Evolutionary conservation across 2,329 filamentous ascomycete species (phyloP).

Genomic region (Pseudogymnoascus sp.): DNA sequence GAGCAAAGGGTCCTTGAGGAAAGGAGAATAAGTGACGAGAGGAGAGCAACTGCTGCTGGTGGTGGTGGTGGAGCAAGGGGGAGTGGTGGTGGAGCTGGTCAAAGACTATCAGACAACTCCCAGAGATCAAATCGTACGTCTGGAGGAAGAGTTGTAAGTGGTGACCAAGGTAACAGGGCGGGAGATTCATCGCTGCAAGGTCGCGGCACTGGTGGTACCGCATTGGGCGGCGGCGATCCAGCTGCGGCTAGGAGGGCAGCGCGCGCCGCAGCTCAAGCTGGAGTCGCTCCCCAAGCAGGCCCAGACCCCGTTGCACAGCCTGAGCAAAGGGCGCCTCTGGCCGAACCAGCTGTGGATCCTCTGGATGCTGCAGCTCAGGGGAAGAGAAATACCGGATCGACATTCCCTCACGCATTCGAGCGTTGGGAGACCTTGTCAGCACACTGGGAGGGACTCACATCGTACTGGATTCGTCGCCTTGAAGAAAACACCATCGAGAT

Average conservation of each 20-base stretch:
- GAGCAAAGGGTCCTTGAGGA: constrained; percentile 50
- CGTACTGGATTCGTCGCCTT: constrained; percentile 91
- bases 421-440: constrained; percentile 95
- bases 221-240: constrained; percentile 23
- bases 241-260: constrained; percentile 1
- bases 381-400: constrained; percentile 18
- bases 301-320: not conserved
- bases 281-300: not conserved
- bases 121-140: constrained; percentile 26
- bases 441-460: constrained; percentile 95
- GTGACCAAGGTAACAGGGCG: constrained; percentile 13
- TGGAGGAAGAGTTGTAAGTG: constrained; percentile 18
- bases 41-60: constrained; percentile 51
- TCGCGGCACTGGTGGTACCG: constrained; percentile 22
- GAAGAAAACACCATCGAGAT: constrained; percentile 87
- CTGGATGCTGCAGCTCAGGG: constrained; percentile 11
- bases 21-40: constrained; percentile 47
- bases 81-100: constrained; percentile 18
- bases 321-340: constrained; percentile 2
- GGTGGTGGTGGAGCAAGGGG: constrained; percentile 28
- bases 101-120: constrained; percentile 27
- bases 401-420: constrained; percentile 94
- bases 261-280: not conserved
- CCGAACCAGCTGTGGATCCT: not conserved
- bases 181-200: constrained; percentile 23